Evolutionary conservation across 371 early-diverging fungal species (phyloP).

Genomic region (Nematocida parisii): DNA sequence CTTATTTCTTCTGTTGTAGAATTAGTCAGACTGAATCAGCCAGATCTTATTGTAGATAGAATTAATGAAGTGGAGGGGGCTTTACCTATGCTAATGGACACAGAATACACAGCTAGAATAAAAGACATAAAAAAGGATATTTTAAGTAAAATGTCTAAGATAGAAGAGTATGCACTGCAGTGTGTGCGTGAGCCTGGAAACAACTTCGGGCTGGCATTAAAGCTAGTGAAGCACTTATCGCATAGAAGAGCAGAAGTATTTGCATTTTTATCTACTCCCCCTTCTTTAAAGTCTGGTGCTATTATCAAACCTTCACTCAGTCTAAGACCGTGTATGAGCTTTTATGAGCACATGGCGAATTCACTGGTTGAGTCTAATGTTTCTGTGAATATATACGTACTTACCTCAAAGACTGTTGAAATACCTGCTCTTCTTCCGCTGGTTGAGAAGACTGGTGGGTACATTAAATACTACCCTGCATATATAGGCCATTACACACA

Average conservation of each 20-base stretch:
- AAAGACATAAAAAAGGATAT: conserved; percentile 26
- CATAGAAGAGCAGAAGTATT: conserved; percentile 58
- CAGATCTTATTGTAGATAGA: conserved; percentile 5
- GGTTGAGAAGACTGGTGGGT: conserved; percentile 86
- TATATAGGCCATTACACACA: conserved; percentile 81
- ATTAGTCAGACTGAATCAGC: conserved; percentile 26
- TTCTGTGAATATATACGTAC: conserved; percentile 83
- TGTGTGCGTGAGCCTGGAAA: conserved; percentile 45
- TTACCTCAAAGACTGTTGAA: conserved; percentile 81
- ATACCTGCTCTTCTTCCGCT: conserved; percentile 77
- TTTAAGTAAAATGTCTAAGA: background rate
- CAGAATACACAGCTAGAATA: conserved; percentile 24
- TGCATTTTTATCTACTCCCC: conserved; percentile 59
- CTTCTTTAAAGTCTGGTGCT: conserved; percentile 57
- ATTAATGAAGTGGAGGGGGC: conserved; percentile 63
- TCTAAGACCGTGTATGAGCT: conserved; percentile 64
- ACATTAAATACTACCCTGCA: conserved; percentile 84
- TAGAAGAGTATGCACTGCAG: conserved; percentile 40
- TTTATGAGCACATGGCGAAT: conserved; percentile 86
- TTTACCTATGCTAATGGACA: conserved; percentile 49
- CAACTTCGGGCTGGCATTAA: conserved; percentile 63
- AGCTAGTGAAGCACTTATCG: conserved; percentile 36
- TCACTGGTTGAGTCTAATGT: conserved; percentile 84
- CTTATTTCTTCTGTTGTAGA: conserved; percentile 26
- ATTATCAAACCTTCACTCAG: conserved; percentile 15